A percentile compares a stretch with the other conserved stretches of the same genome.
Conservation (phyloP, 208 protist species). For the Tetramitus jugosus region DNA sequence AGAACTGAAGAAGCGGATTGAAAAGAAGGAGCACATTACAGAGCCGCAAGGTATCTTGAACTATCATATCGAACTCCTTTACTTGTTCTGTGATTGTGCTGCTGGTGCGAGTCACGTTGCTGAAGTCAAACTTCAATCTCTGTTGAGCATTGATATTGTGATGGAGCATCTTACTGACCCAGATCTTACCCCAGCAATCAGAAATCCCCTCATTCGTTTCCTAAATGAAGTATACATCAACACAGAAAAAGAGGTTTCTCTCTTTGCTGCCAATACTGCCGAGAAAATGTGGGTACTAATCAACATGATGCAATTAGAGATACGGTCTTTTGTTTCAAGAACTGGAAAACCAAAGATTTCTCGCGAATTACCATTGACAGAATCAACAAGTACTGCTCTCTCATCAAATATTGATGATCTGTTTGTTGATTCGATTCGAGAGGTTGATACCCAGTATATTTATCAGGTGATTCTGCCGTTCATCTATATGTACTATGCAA, state of each 20-base stretch:
- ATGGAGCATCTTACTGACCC: not conserved
- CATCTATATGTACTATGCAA: no score
- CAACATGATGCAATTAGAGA: no score
- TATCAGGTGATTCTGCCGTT: no score
- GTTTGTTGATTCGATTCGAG: no score
- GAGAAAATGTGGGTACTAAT: no score
- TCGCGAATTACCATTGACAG: no score
- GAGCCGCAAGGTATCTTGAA: not conserved
- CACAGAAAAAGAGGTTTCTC: not conserved
- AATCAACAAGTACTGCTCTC: no score
- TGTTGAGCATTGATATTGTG: not conserved
- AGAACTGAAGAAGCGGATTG: not conserved
- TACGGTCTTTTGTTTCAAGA: no score
- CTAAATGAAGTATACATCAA: conserved; percentile 17
- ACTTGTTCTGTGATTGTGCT: not conserved
- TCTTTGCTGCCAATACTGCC: no score
- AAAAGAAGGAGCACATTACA: not conserved
- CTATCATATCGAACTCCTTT: not conserved
- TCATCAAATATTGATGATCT: no score
- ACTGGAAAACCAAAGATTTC: no score
- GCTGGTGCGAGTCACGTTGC: not conserved
- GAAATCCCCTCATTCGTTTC: not conserved
- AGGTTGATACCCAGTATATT: no score
- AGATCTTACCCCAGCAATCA: not conserved
- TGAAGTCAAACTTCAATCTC: not conserved